These are phyloP conservation scores for Phytophthora crassamura DNA, from an alignment of 352 stramenopile genomes.

Conservation along the genomic window DNA sequence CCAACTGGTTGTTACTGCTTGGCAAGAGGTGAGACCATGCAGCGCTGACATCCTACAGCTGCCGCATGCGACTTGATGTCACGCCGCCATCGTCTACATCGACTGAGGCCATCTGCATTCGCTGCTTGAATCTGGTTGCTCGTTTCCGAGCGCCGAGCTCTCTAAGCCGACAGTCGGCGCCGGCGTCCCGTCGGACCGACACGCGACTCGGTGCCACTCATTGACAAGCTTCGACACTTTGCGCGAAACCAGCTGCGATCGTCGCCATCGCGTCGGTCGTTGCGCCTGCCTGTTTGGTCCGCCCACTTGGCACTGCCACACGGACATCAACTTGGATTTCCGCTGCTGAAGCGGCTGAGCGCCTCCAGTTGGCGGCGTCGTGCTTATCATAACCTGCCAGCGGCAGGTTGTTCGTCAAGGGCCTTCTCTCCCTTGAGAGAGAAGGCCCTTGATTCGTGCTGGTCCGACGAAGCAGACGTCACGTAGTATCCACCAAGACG, in stretches of 20 bases:
- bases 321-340: slow-evolving; percentile 7
- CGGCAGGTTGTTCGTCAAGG: not conserved
- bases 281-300: slow-evolving; percentile 19
- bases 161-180: not conserved
- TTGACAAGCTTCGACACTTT: slow-evolving; percentile 10
- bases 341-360: not conserved
- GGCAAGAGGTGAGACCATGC: not conserved
- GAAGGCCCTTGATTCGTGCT: slow-evolving; percentile 20
- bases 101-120: slow-evolving; percentile 8
- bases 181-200: no score
- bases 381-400: not conserved
- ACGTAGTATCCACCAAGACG: slow-evolving; percentile 17
- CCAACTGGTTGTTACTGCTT: no score
- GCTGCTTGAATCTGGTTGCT: not conserved
- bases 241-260: slow-evolving; percentile 15
- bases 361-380: not conserved
- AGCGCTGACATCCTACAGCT: slow-evolving; percentile 10
- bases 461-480: slow-evolving; percentile 21
- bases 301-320: slow-evolving; percentile 5
- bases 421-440: no score
- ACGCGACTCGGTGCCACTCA: slow-evolving; percentile 10
- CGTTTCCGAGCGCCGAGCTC: slow-evolving; percentile 1
- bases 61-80: slow-evolving; percentile 7
- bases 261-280: not conserved
- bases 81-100: slow-evolving; percentile 7